Base-by-base conservation (phyloP, 129 eudicot genomes). In the Erigeron canadensis region DNA sequence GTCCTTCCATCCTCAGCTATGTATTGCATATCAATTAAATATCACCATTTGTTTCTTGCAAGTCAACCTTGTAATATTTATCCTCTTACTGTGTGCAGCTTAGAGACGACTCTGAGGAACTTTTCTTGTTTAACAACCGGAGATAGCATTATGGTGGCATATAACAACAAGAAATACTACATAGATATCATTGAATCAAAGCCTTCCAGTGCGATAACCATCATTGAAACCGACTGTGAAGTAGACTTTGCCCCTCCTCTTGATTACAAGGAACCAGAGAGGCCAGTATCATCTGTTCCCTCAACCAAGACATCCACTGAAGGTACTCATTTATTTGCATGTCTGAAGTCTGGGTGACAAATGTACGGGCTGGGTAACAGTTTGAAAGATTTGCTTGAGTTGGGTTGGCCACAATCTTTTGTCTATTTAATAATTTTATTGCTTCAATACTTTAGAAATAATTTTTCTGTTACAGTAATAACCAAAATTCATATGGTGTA, bases 161-260 rank as follows among this genome's bases (percentile, higher is more conserved):
- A 87, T 77, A 90, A 90, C 73, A 85, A 90, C 80, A 90, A 85
- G 69, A 87, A 85, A 74, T 91, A 91, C 63, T 91, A 91, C 71
- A 91, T 91, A 28, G 91, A 91, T 79, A 91, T 91, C 41, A 76
- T 88, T 8, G 97, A 91, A 85, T 72, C 97, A 44, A 88, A 86
- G 77, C 96, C 97, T 73, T 71, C 96, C 8, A 63, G 81, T 75
- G 97, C 96, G 5, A 88, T 91, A 44, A 86, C 81, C 37, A 91
- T 91, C 66, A 91, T 91, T 13, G 96, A 91, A 76, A 91, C 96
- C 3, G 97, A 91, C 84, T 91, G 97, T 75, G 97, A 91, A 85
- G 97, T 91, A 57, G 97, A 91, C 78, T 91, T 91, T 73, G 97
- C 97, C 62, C 96, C 97, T 72, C 96, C 96, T 34, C 91, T 91